Base-by-base conservation (phyloP, 2,329 filamentous ascomycete genomes). In the Beauveria medogensis region DNA sequence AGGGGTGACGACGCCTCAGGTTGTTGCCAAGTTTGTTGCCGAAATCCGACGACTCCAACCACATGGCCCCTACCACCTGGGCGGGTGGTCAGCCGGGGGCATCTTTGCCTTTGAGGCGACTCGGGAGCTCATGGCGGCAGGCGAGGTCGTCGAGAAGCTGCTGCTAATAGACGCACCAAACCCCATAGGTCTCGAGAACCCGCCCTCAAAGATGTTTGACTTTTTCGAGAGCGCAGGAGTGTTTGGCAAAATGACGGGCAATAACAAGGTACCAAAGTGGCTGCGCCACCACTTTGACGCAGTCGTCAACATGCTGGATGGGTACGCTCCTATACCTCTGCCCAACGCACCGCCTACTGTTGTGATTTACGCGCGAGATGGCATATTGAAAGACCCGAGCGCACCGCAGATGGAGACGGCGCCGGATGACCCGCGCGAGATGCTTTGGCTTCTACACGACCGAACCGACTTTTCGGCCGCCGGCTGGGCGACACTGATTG, bases 181-280 rank as follows among this genome's bases (percentile, higher is more conserved):
- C 68, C 87, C 87, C 1, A 76, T 86, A 63, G 85, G 84, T 8
- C 83, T 92, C 8, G 85, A 90, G 72, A 84, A 85, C 22, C 80
- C 89, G 1, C 89, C 89, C 2, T 48, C 63, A 14, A 62, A 69
- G 69, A 82, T 91, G 10, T 87, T 89, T 71, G 80, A 85, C 65
- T 91, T 88, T 80, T 90, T 91, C 68, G 87, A 86, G 59, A 79
- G 81, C 53, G 87, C 90, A 59, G 88, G 88, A 59, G 82, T 91
- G 2, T 82, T 91, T 28, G 88, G 88, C 24, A 86, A 80, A 34
- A 79, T 2, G 46, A 48, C 46, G 22, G 78, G 86, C 55, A 77
- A 80, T 30, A 28, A 37, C 88, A 44, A 88, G 88, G 0, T 48
- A 2, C 46, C 46, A 14, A 75, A 80, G n/a, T 91, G 88, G 88